Evolutionary conservation across 805 yeast genomes (phyloP), one percentile per base, ranked within the genome.

Genomic region (Peterozyma xylosa): DNA sequence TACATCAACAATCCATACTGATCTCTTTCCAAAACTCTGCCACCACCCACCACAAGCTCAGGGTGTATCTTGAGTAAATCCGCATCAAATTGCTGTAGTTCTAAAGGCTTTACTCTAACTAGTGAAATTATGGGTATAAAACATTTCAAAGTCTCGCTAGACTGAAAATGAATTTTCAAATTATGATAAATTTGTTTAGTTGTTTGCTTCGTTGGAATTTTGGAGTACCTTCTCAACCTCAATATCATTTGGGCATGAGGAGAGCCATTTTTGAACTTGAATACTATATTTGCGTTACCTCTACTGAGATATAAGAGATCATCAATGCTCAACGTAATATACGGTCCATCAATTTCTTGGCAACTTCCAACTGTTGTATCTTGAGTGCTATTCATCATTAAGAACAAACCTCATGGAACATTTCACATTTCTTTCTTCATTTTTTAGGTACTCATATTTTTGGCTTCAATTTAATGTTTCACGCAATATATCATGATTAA

Each of bases 271-370:
- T n/a, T 30, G 16, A 30, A 18, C 9, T 21, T 21, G 16, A 44
- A 44, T 33, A 44, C 14, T 15, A 44, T 35, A 27, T 44, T 44
- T 41, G 37, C 41, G 18, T 40, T 40, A 7, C 46, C 46, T 33
- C 39, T 35, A 17, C 17, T 37, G 38, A 40, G 37, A 29, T 37
- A 37, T 3, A 21, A 21, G 7, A 21, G 27, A 4, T 21, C 27
- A 21, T 21, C 7, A 7, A 21, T 7, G 7, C 7, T 21, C 7
- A 21, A 21, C 7, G 27, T 21, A 21, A 21, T 21, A 21, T 21
- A 21, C 4, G 27, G 7, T 21, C 7, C 27, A 21, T 21, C 27
- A 5, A 7, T 21, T 21, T 21, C 27, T 21, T 21, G 27, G 27
- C 7, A 5, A 7, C 27, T 21, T 5, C 7, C 27, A 21, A 4